phyloP scores from a whole-genome alignment of 768 basidiomycete genomes.

The Harrya chromipes region DNA sequence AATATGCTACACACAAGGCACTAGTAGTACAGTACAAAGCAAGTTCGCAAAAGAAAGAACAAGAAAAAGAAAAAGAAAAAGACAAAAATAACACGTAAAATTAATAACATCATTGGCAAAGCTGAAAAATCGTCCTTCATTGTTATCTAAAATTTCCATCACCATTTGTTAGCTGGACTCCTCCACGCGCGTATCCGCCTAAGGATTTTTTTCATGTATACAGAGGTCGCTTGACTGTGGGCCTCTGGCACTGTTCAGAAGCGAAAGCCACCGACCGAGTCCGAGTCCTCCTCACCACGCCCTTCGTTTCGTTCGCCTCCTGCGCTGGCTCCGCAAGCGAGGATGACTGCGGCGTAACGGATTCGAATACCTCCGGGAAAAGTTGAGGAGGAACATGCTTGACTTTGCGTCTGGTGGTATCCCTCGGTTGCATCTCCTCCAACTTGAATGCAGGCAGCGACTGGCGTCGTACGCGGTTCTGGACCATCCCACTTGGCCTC shows the following conservation, averaged over 20 bases:
- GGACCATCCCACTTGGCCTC: neutral
- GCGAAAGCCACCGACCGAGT: constrained; percentile 4
- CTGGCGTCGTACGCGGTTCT: constrained; percentile 21
- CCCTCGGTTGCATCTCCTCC: constrained; percentile 13
- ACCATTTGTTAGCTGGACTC: neutral
- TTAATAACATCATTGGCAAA: neutral
- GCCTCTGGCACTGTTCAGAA: constrained; percentile 8
- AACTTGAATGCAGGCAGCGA: constrained; percentile 18
- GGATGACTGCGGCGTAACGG: neutral
- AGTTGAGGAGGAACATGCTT: constrained; percentile 19
- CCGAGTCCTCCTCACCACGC: constrained; percentile 1
- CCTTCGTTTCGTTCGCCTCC: neutral
- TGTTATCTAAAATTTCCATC: neutral
- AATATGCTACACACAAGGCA: neutral
- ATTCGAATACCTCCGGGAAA: neutral
- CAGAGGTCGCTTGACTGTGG: constrained; percentile 17
- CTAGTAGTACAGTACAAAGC: neutral
- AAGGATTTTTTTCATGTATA: constrained; percentile 8
- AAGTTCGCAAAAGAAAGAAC: neutral
- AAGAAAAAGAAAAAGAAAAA: neutral
- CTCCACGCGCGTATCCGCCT: neutral
- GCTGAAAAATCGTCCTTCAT: neutral
- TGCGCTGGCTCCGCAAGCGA: neutral
- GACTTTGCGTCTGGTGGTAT: constrained; percentile 9
- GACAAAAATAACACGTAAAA: neutral